Conservation (phyloP, 345 rosid species). For the Ceriops zippeliana region DNA sequence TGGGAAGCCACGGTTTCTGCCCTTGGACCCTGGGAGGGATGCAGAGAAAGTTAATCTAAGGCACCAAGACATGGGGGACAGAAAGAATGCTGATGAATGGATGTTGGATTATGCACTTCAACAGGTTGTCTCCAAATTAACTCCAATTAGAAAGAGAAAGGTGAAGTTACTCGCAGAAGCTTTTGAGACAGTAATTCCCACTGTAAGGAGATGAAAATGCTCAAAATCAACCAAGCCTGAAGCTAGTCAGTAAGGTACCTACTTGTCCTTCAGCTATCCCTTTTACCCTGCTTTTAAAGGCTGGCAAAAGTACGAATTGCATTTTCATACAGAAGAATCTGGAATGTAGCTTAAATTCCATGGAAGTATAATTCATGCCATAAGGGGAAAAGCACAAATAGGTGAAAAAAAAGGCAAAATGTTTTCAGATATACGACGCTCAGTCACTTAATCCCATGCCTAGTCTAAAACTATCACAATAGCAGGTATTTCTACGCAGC, state of each 20-base stretch:
- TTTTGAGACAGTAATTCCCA: slow-evolving; percentile 70
- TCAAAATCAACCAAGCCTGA: neutral
- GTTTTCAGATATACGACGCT: no score
- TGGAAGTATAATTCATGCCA: no score
- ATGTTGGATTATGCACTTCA: slow-evolving; percentile 85
- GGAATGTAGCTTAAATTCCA: no score
- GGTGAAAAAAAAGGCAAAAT: no score
- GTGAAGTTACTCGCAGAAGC: slow-evolving; percentile 84
- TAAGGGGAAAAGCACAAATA: no score
- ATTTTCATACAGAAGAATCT: neutral
- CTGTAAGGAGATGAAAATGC: slow-evolving; percentile 12
- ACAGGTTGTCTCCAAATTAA: slow-evolving; percentile 69
- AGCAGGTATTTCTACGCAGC: no score
- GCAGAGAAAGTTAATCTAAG: slow-evolving; percentile 65
- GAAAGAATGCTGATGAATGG: slow-evolving; percentile 75
- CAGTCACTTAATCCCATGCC: no score
- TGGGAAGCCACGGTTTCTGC: slow-evolving; percentile 44
- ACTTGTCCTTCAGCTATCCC: neutral
- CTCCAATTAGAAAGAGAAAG: slow-evolving; percentile 75
- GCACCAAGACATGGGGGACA: slow-evolving; percentile 57
- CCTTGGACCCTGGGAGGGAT: slow-evolving; percentile 34
- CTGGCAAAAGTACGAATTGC: neutral
- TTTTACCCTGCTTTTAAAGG: neutral
- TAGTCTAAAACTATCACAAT: no score
- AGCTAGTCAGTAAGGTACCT: neutral